Base-by-base conservation (phyloP, 2,329 filamentous ascomycete species). In the Dryadomyces sulphureus region DNA sequence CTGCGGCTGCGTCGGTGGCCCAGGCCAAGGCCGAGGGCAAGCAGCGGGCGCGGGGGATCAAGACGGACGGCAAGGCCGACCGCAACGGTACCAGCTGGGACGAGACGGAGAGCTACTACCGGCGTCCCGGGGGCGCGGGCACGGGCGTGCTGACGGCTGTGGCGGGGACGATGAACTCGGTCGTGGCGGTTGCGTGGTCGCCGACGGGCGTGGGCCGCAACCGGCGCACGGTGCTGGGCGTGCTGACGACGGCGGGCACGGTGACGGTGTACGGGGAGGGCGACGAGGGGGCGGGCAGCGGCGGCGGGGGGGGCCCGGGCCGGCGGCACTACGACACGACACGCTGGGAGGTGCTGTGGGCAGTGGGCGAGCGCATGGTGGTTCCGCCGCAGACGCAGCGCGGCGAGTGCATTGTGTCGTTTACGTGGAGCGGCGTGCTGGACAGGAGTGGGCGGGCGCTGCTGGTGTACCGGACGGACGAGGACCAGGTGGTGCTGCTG, bases 141-240 rank as follows among this genome's bases (percentile, higher is more conserved):
- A 56, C 54, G 5, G 67, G 67, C 3, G 52, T 63, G 2, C 64
- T 75, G 34, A 69, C 69, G 0, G 65, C 65, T 16, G 63, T 65
- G 2, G 73, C 72, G 4, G 63, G 63, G 41, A 68, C 69, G 4
- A 62, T 78, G 53, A 75, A 73, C 50, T 73, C 78, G 52, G 65
- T 73, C 16, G 65, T 76, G 14, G 59, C 63, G 8, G 51, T 77
- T 19, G 69, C 65, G 41, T 79, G 75, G 75, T 77, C 73, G n/a
- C 73, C 74, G 0, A 60, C 59, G n/a, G 72, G 70, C 2, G 57
- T 79, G n/a, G 74, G 75, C 1, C 65, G 66, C 36, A 75, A 76
- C 53, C 56, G 65, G 7, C 64, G 75, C 1, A 66, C 73, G 1
- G 65, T 76, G 5, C 59, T 79, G 30, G 65, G 62, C 14, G 68